phyloP scores from a whole-genome alignment of 306 rosid species.

The Cucumis melo region DNA sequence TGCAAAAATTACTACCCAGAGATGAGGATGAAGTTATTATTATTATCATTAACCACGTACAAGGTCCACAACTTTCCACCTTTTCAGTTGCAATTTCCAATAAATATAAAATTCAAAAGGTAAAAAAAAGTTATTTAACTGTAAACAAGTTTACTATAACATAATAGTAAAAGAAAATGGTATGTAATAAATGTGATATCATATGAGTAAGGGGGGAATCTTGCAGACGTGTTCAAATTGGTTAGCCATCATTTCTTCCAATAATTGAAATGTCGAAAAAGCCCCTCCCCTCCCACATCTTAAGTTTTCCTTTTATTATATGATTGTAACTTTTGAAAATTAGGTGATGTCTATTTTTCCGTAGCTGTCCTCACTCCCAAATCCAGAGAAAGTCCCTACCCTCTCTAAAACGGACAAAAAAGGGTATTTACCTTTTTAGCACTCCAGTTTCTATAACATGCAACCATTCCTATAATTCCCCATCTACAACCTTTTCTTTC shows the following conservation, averaged over 20 bases:
- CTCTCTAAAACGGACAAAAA: background rate
- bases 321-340: background rate
- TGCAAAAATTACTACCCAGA: background rate
- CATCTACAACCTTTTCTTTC: background rate
- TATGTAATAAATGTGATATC: background rate
- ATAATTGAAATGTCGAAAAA: background rate
- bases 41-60: background rate
- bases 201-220: background rate
- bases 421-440: background rate
- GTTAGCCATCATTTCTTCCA: background rate
- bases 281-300: background rate
- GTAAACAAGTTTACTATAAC: too few species aligned
- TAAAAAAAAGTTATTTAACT: too few species aligned
- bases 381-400: background rate
- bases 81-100: background rate
- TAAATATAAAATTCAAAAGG: background rate
- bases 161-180: too few species aligned
- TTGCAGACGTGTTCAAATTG: background rate
- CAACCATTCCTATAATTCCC: background rate
- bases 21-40: background rate
- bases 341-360: conserved; percentile 2
- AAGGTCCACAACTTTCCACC: background rate
- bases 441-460: background rate
- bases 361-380: conserved; percentile 1
- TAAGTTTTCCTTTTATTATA: background rate